Evolutionary conservation across 2,329 filamentous ascomycete genomes (phyloP).

Genomic region (Zymoseptoria crescenta): DNA sequence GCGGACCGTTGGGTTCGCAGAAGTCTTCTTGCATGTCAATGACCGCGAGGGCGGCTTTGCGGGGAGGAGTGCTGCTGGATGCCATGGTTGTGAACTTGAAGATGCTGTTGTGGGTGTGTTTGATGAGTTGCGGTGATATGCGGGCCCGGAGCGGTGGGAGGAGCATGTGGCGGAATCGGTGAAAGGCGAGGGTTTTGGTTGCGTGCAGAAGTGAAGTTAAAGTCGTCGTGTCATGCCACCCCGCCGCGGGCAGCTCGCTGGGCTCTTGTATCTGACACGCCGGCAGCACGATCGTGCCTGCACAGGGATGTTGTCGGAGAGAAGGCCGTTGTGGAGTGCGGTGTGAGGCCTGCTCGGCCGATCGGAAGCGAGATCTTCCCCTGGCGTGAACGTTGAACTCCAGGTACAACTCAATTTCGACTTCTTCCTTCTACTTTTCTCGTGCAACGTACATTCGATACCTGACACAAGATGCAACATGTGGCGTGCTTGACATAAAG

Average conservation of each 20-base stretch:
- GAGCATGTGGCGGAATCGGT: neutral
- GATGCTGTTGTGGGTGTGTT: neutral
- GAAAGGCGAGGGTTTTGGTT: neutral
- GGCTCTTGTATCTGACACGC: neutral
- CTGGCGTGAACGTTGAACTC: neutral
- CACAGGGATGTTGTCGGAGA: neutral
- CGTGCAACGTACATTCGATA: neutral
- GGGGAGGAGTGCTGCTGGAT: neutral
- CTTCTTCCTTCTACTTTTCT: neutral
- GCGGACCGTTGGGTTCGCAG: constrained; percentile 76
- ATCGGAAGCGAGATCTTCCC: neutral
- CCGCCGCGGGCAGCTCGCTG: too few relatives aligned
- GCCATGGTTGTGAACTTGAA: neutral
- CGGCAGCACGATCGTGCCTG: neutral
- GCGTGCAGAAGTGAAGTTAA: neutral
- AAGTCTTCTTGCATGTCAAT: constrained; percentile 70
- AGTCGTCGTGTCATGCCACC: neutral
- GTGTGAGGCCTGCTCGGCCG: neutral
- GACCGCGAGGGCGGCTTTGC: constrained; percentile 11
- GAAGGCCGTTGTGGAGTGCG: neutral
- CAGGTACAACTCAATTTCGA: neutral
- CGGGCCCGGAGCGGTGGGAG: neutral
- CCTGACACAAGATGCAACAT: neutral
- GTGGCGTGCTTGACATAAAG: neutral
- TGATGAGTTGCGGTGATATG: neutral